These are phyloP conservation scores for Botryotinia globosa DNA, from an alignment of 2,329 filamentous ascomycete species.

Conservation along the genomic window DNA sequence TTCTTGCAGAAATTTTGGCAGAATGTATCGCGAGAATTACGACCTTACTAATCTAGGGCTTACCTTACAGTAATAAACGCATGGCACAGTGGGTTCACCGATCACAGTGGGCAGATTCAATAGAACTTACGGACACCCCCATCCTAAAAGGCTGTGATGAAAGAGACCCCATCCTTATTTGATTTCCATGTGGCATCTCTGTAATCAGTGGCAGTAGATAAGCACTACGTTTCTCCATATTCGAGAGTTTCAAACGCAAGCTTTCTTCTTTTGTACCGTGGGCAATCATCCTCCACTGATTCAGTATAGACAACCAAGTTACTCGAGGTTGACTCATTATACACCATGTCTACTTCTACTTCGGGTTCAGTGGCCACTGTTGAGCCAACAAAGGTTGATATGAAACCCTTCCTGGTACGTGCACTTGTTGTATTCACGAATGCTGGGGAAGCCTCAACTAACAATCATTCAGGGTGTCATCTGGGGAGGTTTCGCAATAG, in stretches of 20 bases:
- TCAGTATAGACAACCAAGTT: not conserved
- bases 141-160: not conserved
- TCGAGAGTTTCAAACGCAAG: not conserved
- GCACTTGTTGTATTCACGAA: not conserved
- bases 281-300: not conserved
- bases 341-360: not conserved
- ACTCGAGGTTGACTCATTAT: not conserved
- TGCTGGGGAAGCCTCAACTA: not conserved
- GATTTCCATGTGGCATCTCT: not conserved
- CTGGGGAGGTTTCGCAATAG: not conserved
- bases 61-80: not conserved
- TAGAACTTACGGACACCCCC: not conserved
- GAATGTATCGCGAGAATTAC: not conserved
- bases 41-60: not conserved
- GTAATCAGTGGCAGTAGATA: not conserved
- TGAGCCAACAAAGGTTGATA: slow-evolving; percentile 7
- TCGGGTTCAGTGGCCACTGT: not conserved
- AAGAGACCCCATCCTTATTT: not conserved
- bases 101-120: not conserved
- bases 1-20: not conserved
- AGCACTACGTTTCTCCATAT: not conserved
- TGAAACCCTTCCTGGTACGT: slow-evolving; percentile 2
- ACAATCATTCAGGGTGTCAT: not conserved
- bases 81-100: not conserved
- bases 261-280: not conserved